Evolutionary conservation across 805 yeast species (phyloP).

Genomic region (Maudiozyma pseudohumilis): DNA sequence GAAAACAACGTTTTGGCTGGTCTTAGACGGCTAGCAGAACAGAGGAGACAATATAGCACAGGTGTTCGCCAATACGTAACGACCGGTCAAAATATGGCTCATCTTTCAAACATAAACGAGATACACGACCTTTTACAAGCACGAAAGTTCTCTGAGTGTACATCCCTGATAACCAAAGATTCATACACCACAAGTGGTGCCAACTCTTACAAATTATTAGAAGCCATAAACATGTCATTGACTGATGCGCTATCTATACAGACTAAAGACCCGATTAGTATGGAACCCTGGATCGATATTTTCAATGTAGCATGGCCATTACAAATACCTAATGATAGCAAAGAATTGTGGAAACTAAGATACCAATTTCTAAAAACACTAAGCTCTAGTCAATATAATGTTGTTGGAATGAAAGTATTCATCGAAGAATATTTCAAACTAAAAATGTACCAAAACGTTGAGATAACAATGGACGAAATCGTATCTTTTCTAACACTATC

Average conservation of each 20-base stretch:
- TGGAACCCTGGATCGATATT: slow-evolving; percentile 9
- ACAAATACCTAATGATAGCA: slow-evolving; percentile 6
- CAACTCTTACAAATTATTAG: neutral
- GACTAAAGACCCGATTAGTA: neutral
- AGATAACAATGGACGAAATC: slow-evolving; percentile 13
- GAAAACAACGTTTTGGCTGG: slow-evolving; percentile 20
- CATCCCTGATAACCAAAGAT: neutral
- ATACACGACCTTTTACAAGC: neutral
- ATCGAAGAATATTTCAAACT: slow-evolving; percentile 14
- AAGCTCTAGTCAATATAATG: slow-evolving; percentile 8
- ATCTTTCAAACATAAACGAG: neutral
- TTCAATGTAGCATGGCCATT: slow-evolving; percentile 22
- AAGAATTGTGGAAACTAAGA: slow-evolving; percentile 16
- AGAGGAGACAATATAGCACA: slow-evolving; percentile 23
- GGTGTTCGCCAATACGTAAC: neutral
- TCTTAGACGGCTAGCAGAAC: slow-evolving; percentile 21
- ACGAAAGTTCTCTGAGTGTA: neutral
- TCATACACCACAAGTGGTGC: neutral
- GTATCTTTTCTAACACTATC: slow-evolving; percentile 11
- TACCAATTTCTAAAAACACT: slow-evolving; percentile 12
- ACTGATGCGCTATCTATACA: neutral
- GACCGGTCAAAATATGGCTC: neutral
- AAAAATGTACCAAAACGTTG: slow-evolving; percentile 13
- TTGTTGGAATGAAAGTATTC: slow-evolving; percentile 7
- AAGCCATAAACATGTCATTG: neutral